Percentiles rank a stretch among this genome's conserved stretches.
phyloP scores from a whole-genome alignment of 202 grass and related monocot species.

The Panicum virgatum region DNA sequence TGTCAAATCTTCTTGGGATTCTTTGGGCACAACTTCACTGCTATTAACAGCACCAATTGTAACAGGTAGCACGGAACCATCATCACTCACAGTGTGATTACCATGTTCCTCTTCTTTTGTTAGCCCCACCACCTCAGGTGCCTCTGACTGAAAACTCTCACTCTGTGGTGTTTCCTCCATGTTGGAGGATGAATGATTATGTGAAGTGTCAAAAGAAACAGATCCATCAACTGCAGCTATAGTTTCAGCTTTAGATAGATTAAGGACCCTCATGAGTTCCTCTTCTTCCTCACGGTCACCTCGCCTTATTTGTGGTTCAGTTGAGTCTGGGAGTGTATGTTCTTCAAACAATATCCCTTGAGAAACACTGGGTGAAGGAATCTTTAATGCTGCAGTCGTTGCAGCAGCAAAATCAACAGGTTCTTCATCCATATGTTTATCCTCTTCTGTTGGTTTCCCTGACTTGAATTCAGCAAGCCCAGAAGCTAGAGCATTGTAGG shows the following conservation, averaged over 20 bases:
- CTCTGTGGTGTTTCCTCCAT: constrained; percentile 39
- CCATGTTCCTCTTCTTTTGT: constrained; percentile 31
- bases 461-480: constrained; percentile 79
- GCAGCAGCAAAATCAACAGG: constrained; percentile 88
- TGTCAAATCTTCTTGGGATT: constrained; percentile 32
- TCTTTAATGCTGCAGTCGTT: constrained; percentile 78
- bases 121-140: constrained; percentile 16
- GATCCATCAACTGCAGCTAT: constrained; percentile 48
- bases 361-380: constrained; percentile 80
- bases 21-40: constrained; percentile 24
- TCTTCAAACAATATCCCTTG: constrained; percentile 81
- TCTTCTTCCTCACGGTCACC: constrained; percentile 95
- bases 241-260: constrained; percentile 73
- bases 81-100: constrained; percentile 25
- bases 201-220: constrained; percentile 42
- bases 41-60: constrained; percentile 30
- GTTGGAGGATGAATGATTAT: constrained; percentile 40
- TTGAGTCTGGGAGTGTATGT: constrained; percentile 41
- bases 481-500: constrained; percentile 87
- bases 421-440: constrained; percentile 64
- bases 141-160: constrained; percentile 47
- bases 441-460: constrained; percentile 51
- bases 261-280: constrained; percentile 77
- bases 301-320: constrained; percentile 49
- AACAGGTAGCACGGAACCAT: constrained; percentile 27